Percentiles rank a stretch among this genome's conserved stretches.
Evolutionary conservation across 1,284 basidiomycete genomes (phyloP).

Genomic region (Golubevia sp.): DNA sequence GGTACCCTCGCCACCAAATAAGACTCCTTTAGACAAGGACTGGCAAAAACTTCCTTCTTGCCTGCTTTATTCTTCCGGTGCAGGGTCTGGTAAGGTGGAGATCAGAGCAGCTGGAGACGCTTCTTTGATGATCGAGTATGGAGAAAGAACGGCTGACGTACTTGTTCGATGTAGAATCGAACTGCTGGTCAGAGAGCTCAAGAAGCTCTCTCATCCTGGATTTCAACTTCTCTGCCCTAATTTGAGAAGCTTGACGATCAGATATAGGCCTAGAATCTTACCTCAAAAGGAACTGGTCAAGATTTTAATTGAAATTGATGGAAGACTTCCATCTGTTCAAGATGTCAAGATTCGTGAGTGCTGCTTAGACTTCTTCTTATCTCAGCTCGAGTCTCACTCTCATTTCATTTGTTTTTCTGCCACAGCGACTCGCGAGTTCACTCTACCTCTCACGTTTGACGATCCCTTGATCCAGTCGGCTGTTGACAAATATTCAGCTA

Average conservation of each 20-base stretch:
- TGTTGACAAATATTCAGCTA: slow-evolving; percentile 68
- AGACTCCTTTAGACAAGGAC: too few relatives aligned
- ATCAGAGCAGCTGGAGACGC: slow-evolving; percentile 20
- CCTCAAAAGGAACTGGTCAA: slow-evolving; percentile 64
- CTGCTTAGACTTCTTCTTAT: slow-evolving; percentile 67
- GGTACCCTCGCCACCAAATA: slow-evolving; percentile 59
- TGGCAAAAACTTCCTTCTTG: slow-evolving; percentile 1
- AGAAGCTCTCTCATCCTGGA: slow-evolving; percentile 63
- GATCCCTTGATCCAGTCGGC: slow-evolving; percentile 70
- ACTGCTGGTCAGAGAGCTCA: slow-evolving; percentile 60
- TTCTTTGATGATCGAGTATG: slow-evolving; percentile 17
- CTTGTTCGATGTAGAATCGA: slow-evolving; percentile 66
- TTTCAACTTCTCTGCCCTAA: slow-evolving; percentile 14
- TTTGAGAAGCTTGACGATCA: slow-evolving; percentile 62
- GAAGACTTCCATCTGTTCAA: slow-evolving; percentile 63
- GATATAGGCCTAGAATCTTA: slow-evolving; percentile 65
- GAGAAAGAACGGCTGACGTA: slow-evolving; percentile 22
- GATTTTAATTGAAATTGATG: slow-evolving; percentile 63
- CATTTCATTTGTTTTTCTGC: too few relatives aligned
- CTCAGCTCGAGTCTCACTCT: too few relatives aligned
- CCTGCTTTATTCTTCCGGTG: slow-evolving; percentile 8
- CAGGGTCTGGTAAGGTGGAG: slow-evolving; percentile 9
- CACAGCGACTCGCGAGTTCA: slow-evolving; percentile 12
- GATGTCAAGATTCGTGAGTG: slow-evolving; percentile 54
- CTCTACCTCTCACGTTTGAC: slow-evolving; percentile 70